Evolutionary conservation across 768 basidiomycete species (phyloP), one percentile per base, ranked within the genome.

Genomic region (Podaxis mareebaensis): DNA sequence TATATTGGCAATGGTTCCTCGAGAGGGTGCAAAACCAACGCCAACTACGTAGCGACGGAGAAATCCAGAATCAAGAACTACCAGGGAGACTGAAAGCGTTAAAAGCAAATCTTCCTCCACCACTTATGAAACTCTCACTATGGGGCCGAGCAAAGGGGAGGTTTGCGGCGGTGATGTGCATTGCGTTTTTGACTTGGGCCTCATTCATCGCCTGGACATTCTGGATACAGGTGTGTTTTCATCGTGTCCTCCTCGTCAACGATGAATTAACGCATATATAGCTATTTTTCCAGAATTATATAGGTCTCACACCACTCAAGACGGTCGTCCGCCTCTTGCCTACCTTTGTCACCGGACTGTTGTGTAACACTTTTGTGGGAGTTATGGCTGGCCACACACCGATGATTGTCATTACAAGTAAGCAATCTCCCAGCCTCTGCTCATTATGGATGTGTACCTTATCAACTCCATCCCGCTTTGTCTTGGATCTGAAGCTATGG

Each of bases 221-320:
- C 53, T 74, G 73, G 73, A 63, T 69, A 20, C 68, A 70, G 66
- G 72, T 71, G 30, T 10, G 69, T 60, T 15, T 5, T 54, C 40
- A 26, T 24, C 36, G 2, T 42, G 8, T 13, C 2, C 15, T 30
- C 17, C 39, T 8, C 8, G 33, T 10, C 7, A 10, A 33, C 3
- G 2, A 33, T 33, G 33, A 33, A 7, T 33, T 7, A 33, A 33
- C 33, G 33, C 33, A 33, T 10, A 33, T 22, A 12, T 61, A 91
- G 85, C 69, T 92, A 4, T 92, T 86, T 69, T 93, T 91, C 70
- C 90, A 93, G 68, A 79, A 84, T 53, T 93, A 87, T 70, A 66
- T 79, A 13, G 67, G 74, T 0, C 79, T 86, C 4, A 78, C 74
- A 0, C 86, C 91, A 0, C 74, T 93, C 15, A 74, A 77, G 12